A percentile compares a stretch with the other conserved stretches of the same genome.
Evolutionary conservation across 371 early-diverging fungal species (phyloP).

Genomic region (Capillidium heterosporum): DNA sequence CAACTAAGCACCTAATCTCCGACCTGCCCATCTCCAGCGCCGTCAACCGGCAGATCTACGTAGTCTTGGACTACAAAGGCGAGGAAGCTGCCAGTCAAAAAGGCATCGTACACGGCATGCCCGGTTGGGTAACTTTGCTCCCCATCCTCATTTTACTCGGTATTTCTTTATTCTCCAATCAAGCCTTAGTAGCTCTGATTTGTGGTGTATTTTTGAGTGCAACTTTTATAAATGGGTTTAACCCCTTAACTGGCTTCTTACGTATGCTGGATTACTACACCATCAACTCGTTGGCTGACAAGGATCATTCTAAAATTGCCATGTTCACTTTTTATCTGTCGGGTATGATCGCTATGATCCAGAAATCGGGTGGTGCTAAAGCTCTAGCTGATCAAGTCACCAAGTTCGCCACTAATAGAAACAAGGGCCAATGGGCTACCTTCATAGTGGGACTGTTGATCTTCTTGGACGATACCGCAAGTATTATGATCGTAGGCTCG

Average conservation of each 20-base stretch:
- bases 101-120: conserved; percentile 1
- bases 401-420: conserved; percentile 1
- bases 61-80: neutral
- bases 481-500: conserved; percentile 3
- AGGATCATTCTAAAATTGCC: conserved; percentile 4
- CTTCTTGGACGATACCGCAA: conserved; percentile 6
- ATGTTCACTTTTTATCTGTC: conserved; percentile 6
- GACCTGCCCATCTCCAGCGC: neutral
- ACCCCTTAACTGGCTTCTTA: conserved; percentile 3
- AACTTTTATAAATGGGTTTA: conserved; percentile 7
- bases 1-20: neutral
- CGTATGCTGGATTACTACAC: conserved; percentile 5
- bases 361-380: conserved; percentile 5
- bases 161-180: neutral
- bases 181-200: conserved; percentile 5
- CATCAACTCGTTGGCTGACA: neutral
- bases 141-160: conserved; percentile 5
- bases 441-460: conserved; percentile 1
- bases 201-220: conserved; percentile 1
- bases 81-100: neutral
- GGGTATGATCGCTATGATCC: conserved; percentile 5
- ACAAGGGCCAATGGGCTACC: conserved; percentile 1
- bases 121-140: conserved; percentile 5
- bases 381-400: neutral
- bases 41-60: neutral